Base-by-base conservation (phyloP, 495 filamentous ascomycete genomes). In the Penicillium egyptiacum region DNA sequence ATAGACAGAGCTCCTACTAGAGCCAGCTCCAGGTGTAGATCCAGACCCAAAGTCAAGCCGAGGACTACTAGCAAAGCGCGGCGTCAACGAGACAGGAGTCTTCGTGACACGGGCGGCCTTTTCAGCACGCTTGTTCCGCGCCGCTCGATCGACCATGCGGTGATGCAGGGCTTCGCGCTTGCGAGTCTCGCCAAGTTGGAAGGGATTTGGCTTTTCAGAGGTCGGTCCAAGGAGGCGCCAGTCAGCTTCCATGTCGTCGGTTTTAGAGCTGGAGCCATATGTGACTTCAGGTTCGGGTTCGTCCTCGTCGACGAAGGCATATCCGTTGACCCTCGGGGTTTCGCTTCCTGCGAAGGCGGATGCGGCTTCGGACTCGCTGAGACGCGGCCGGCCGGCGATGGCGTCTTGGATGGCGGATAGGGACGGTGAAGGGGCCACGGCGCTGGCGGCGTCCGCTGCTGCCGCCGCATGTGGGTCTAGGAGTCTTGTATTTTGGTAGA, bases 311-410 rank as follows among this genome's bases (percentile, higher is more conserved):
- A 98, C 94, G 70, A 97, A 98, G 3, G 89, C 84, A 64, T 96
- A 98, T 20, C 94, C 94, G 53, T 91, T 90, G 0, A 98, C 90
- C 3, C 91, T 81, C 0, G 94, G 94, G 1, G 94, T 97, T 66
- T 94, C 88, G 19, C 76, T 83, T n/a, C 83, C 86, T 3, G 73
- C 35, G 2, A 60, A 31, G 5, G 57, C 73, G 28, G 83, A 83
- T 4, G 81, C 85, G 8, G 82, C 79, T 63, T 96, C 88, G 0
- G 84, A 82, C n/a, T 84, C 81, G 2, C 79, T 81, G 4, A 78
- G 74, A 16, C 84, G 81, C 5, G 86, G 83, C 0, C 81, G 83
- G 12, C 94, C 91, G 3, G 88, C 84, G 62, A 98, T 95, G 14
- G 94, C 94, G 58, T 90, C 90, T 60, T 88, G 80, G 43, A 98